Base-by-base conservation (phyloP, 2,329 filamentous ascomycete species). In the Aspergillus sergii region DNA sequence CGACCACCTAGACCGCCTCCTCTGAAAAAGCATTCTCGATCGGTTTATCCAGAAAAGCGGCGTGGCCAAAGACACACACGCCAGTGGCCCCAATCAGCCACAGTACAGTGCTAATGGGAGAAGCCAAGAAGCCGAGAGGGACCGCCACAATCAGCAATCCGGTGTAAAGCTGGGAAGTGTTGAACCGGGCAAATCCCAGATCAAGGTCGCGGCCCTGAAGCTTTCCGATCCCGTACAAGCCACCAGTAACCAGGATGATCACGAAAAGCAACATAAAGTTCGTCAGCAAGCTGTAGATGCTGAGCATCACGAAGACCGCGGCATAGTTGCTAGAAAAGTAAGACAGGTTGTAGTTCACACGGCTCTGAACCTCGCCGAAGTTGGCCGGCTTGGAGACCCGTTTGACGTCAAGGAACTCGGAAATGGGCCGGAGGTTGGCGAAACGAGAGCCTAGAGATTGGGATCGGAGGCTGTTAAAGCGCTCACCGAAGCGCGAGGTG, bases 1-100 rank as follows among this genome's bases (percentile, higher is more conserved):
- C 94, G 95, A 98, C 94, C 94, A 96, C 87, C 89, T 98, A 99
- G 91, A 99, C 95, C 94, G 95, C 94, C 94, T 99, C 95, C 94
- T 96, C 95, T 87, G 94, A 97, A 97, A 99, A 99, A 97, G 94
- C 94, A 94, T 96, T 94, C 89, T 98, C 95, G 85, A 98, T 97
- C 64, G 94, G 94, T 88, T 97, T 97, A 80, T 98, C 94, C 91
- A 98, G 89, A 78, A 98, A 88, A 68, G 93, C 87, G 72, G 95
- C 95, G 83, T 99, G 95, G 81, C 95, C 95, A 70, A 98, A 84
- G 71, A 98, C 96, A 78, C 90, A 92, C 78, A 97, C 93, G 78
- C 93, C 94, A 72, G 91, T 94, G 73, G 95, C 95, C 78, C 95
- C 95, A 76, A 98, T 93, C 77, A 99, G 87, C 95, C 95, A 98